Percentiles rank a stretch among this genome's conserved stretches.
These are phyloP conservation scores for Metarhizium brunneum DNA, from an alignment of 2,329 filamentous ascomycete genomes.

Conservation along the genomic window DNA sequence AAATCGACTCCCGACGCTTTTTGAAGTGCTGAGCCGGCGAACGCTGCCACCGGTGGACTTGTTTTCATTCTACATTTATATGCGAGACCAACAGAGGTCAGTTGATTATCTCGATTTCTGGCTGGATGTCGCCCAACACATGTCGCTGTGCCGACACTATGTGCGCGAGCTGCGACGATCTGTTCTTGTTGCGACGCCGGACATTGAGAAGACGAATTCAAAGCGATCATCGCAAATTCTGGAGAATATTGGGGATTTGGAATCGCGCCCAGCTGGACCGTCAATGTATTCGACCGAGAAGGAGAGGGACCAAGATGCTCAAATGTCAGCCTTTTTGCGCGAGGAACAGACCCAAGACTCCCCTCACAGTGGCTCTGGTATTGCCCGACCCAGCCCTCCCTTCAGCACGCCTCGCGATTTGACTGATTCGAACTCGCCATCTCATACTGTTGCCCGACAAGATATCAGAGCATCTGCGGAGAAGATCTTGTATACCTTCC, in stretches of 20 bases:
- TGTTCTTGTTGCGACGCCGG: slow-evolving; percentile 85
- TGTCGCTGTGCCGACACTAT: slow-evolving; percentile 95
- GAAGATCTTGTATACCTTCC: slow-evolving; percentile 97
- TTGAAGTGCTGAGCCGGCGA: slow-evolving; percentile 87
- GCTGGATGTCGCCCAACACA: slow-evolving; percentile 98
- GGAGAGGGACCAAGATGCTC: slow-evolving; percentile 73
- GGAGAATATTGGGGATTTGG: slow-evolving; percentile 62
- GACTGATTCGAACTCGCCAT: slow-evolving; percentile 73
- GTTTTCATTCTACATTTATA: slow-evolving; percentile 99
- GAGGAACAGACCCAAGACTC: slow-evolving; percentile 51
- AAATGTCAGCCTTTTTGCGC: slow-evolving; percentile 83
- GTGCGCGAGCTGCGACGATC: slow-evolving; percentile 90
- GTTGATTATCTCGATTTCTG: slow-evolving; percentile 98
- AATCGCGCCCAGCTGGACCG: slow-evolving; percentile 47
- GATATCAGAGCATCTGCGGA: slow-evolving; percentile 91
- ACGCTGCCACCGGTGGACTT: slow-evolving; percentile 94
- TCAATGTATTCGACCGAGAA: slow-evolving; percentile 58
- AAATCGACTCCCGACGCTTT: slow-evolving; percentile 86
- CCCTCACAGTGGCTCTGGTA: slow-evolving; percentile 38
- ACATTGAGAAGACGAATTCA: slow-evolving; percentile 70
- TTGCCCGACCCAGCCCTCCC: slow-evolving; percentile 40
- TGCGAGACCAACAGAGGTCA: slow-evolving; percentile 95
- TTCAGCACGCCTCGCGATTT: slow-evolving; percentile 53
- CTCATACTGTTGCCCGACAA: slow-evolving; percentile 73
- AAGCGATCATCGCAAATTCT: slow-evolving; percentile 78